phyloP scores from a whole-genome alignment of 23 red algal species.

The Chondrus crispus region DNA sequence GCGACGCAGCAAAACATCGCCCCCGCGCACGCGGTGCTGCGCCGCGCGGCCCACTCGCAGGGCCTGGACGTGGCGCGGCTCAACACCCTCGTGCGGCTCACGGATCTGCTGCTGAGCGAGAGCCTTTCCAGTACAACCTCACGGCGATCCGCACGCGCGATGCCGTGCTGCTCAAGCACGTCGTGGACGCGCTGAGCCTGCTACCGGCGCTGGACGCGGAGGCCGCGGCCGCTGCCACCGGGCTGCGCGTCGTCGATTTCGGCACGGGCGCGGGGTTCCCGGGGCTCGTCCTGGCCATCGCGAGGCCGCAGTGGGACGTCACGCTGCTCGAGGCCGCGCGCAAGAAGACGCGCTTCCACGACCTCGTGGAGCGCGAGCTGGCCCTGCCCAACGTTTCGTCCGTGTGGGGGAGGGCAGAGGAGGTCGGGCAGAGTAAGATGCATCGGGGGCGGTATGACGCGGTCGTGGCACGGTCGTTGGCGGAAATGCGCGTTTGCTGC shows the following conservation, averaged over 20 bases:
- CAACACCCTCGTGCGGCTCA: too few species aligned
- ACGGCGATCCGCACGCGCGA: slow-evolving; percentile 74
- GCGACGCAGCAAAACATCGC: too few species aligned
- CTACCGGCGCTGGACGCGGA: slow-evolving; percentile 56
- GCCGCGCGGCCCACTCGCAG: too few species aligned
- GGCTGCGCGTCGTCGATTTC: slow-evolving; percentile 76
- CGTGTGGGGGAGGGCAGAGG: slow-evolving; percentile 77
- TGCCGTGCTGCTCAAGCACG: slow-evolving; percentile 54
- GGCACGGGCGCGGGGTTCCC: slow-evolving; percentile 89
- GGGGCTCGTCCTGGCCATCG: slow-evolving; percentile 80
- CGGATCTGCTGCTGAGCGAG: too few species aligned
- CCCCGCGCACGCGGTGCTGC: too few species aligned
- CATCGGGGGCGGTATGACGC: slow-evolving; percentile 60
- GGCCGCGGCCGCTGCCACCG: neutral
- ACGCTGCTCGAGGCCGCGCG: slow-evolving; percentile 75
- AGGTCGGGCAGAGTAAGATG: neutral
- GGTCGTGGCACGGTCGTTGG: slow-evolving; percentile 75
- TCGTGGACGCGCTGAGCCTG: slow-evolving; percentile 64
- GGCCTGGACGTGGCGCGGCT: too few species aligned
- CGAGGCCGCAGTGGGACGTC: slow-evolving; percentile 52
- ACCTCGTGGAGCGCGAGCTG: slow-evolving; percentile 36
- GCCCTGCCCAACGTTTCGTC: slow-evolving; percentile 64
- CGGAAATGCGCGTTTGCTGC: slow-evolving; percentile 52
- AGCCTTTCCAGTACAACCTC: slow-evolving; percentile 74
- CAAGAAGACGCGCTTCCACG: slow-evolving; percentile 71